Conservation (phyloP, 2,329 filamentous ascomycete genomes). For the Aureobasidium lini region DNA sequence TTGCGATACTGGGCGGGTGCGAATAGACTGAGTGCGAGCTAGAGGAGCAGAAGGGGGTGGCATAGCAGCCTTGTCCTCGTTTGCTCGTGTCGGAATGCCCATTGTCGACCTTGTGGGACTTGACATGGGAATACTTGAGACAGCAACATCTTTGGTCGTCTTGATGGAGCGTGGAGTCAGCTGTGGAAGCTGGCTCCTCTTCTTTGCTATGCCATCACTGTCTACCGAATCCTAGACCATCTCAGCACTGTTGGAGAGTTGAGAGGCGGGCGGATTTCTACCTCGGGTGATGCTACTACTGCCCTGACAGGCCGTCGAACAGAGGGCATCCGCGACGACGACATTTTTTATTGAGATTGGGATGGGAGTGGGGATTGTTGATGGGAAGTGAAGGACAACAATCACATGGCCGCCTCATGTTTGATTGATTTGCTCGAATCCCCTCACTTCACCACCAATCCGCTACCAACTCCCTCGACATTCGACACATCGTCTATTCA, state of each 20-base stretch:
- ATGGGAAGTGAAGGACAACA: background rate
- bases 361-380: background rate
- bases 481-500: background rate
- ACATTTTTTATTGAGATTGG: background rate
- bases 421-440: slow-evolving; percentile 1
- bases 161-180: slow-evolving; percentile 7
- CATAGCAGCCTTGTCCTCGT: slow-evolving; percentile 7
- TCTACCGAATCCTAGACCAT: slow-evolving; percentile 7
- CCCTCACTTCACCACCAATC: background rate
- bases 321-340: slow-evolving; percentile 8
- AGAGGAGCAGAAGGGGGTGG: slow-evolving; percentile 1
- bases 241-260: slow-evolving; percentile 13
- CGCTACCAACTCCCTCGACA: background rate
- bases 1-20: background rate
- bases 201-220: background rate
- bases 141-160: background rate
- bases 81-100: background rate
- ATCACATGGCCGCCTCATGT: background rate
- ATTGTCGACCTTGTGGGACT: background rate
- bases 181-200: slow-evolving; percentile 12
- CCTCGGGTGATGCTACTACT: background rate
- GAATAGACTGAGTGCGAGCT: background rate
- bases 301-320: background rate
- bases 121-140: background rate
- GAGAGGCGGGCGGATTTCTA: slow-evolving; percentile 1